A percentile compares a stretch with the other conserved stretches of the same genome.
Evolutionary conservation across 2,329 filamentous ascomycete genomes (phyloP).

Genomic region (Akanthomyces uredinophilus): DNA sequence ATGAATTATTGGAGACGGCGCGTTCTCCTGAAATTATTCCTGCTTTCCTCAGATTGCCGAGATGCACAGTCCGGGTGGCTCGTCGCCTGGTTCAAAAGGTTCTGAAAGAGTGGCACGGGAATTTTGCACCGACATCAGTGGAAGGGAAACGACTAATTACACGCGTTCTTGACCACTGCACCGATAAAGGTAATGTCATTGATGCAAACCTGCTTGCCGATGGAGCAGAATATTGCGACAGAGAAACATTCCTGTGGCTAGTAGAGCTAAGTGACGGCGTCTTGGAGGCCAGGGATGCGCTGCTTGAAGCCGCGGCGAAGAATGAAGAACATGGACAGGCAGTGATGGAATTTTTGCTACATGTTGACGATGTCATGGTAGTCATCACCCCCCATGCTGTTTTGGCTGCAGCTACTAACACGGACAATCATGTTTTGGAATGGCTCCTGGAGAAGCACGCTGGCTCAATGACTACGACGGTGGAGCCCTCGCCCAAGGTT

Average conservation of each 20-base stretch:
- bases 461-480: neutral
- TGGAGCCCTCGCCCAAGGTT: neutral
- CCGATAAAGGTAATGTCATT: neutral
- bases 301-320: neutral
- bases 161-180: neutral
- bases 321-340: neutral
- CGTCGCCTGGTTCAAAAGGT: neutral
- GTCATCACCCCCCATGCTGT: neutral
- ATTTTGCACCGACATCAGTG: too few species aligned
- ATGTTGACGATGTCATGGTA: neutral
- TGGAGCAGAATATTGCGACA: neutral
- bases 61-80: neutral
- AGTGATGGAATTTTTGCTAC: neutral
- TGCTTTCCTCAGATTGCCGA: neutral
- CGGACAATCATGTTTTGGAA: neutral
- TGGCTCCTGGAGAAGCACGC: neutral
- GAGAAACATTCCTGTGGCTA: neutral
- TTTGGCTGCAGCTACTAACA: neutral
- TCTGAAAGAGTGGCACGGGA: neutral
- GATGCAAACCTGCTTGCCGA: neutral
- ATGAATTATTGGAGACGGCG: neutral
- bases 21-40: neutral
- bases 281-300: neutral
- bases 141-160: neutral
- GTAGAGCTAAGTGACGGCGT: neutral